Percentiles rank a stretch among this genome's conserved stretches.
phyloP scores from a whole-genome alignment of 768 basidiomycete species.

The Omphalotus guepiniiformis region DNA sequence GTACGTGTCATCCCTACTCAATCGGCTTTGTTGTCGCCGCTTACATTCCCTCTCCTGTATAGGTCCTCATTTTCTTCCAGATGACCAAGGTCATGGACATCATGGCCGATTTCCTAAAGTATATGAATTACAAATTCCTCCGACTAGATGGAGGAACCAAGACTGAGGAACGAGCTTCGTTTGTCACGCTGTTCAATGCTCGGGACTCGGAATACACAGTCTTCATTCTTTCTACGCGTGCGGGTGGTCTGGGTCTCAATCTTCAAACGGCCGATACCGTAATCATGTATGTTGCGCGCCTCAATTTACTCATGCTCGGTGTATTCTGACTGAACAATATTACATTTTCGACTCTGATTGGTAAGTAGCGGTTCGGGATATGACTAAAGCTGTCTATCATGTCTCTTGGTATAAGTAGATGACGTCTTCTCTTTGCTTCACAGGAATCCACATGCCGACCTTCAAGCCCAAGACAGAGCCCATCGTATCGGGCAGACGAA shows the following conservation, averaged over 20 bases:
- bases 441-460: conserved; percentile 98
- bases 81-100: conserved; percentile 99
- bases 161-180: conserved; percentile 88
- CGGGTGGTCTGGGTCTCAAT: conserved; percentile 92
- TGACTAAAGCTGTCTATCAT: not conserved
- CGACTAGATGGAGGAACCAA: conserved; percentile 97
- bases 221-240: conserved; percentile 91
- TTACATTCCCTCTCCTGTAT: conserved; percentile 7
- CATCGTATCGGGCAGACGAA: conserved; percentile 99
- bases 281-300: conserved; percentile 64
- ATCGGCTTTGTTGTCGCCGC: not conserved
- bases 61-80: conserved; percentile 99
- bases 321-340: conserved; percentile 11
- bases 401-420: conserved; percentile 30
- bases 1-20: conserved; percentile 34
- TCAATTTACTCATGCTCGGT: not conserved
- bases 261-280: conserved; percentile 96
- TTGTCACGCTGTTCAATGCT: conserved; percentile 88
- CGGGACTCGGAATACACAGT: conserved; percentile 82
- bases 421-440: conserved; percentile 14
- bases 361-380: conserved; percentile 21
- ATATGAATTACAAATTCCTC: conserved; percentile 81
- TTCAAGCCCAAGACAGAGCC: conserved; percentile 98
- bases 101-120: conserved; percentile 92
- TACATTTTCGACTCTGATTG: conserved; percentile 59